Evolutionary conservation across 208 protist genomes (phyloP).

Genomic region (Lotmaria passim): DNA sequence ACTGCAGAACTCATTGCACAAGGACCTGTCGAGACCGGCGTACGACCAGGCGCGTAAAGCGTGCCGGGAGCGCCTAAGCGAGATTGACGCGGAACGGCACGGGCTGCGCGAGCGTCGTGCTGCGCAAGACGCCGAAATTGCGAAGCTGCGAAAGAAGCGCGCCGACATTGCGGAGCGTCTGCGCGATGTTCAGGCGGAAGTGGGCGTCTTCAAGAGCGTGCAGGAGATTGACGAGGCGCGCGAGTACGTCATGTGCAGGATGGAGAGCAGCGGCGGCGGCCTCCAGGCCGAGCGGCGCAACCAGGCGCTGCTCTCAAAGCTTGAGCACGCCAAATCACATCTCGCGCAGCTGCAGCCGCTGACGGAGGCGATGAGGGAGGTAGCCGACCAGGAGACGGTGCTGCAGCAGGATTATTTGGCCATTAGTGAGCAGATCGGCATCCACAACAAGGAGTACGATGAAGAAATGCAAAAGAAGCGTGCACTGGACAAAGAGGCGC

Average conservation of each 20-base stretch:
- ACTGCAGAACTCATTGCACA: constrained; percentile 58
- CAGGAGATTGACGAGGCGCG: constrained; percentile 81
- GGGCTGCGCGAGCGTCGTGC: constrained; percentile 52
- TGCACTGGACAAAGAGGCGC: constrained; percentile 59
- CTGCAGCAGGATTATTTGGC: constrained; percentile 79
- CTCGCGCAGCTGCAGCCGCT: constrained; percentile 70
- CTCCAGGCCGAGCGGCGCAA: constrained; percentile 61
- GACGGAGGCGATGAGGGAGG: constrained; percentile 62
- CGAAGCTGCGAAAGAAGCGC: constrained; percentile 56
- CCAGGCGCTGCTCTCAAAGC: constrained; percentile 51
- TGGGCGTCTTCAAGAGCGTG: constrained; percentile 66
- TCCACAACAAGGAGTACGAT: constrained; percentile 68
- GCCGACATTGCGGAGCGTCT: constrained; percentile 57
- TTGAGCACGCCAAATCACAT: constrained; percentile 78
- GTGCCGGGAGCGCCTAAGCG: constrained; percentile 46
- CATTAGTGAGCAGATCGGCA: constrained; percentile 77
- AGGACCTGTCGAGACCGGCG: constrained; percentile 37
- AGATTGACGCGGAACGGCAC: constrained; percentile 63
- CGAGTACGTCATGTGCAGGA: constrained; percentile 65
- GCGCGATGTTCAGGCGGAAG: constrained; percentile 50
- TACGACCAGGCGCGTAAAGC: constrained; percentile 47
- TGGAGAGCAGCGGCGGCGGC: constrained; percentile 82
- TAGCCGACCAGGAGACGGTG: constrained; percentile 65
- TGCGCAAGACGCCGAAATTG: constrained; percentile 68
- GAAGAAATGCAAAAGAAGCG: constrained; percentile 55